A percentile compares a stretch with the other conserved stretches of the same genome.
Evolutionary conservation across 2,329 filamentous ascomycete species (phyloP).

Genomic region (Trichoderma brevicompactum): DNA sequence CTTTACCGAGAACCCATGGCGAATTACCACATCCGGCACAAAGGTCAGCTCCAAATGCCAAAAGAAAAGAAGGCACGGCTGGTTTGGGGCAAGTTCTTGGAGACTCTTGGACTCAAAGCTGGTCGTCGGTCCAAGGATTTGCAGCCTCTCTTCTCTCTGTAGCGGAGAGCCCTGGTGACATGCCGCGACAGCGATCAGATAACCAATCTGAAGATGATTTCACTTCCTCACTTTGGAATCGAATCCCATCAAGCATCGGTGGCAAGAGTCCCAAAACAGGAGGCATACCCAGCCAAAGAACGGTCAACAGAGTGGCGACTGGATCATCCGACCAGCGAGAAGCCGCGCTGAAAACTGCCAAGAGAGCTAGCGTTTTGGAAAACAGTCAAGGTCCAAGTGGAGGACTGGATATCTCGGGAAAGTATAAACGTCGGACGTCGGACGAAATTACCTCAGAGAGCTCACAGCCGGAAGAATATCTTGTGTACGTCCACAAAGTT

Average conservation of each 20-base stretch:
- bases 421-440: constrained; percentile 69
- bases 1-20: background rate
- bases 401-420: constrained; percentile 58
- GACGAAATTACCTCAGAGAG: constrained; percentile 61
- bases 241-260: constrained; percentile 32
- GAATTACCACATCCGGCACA: background rate
- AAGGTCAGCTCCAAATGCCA: background rate
- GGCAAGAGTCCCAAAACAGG: constrained; percentile 41
- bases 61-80: background rate
- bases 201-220: background rate
- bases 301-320: constrained; percentile 55
- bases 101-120: constrained; percentile 57
- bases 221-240: constrained; percentile 31
- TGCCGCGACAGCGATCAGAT: constrained; percentile 34
- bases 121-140: constrained; percentile 60
- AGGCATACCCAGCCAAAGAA: constrained; percentile 52
- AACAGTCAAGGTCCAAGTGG: constrained; percentile 64
- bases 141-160: constrained; percentile 50
- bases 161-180: constrained; percentile 33
- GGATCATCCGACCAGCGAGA: constrained; percentile 60
- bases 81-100: constrained; percentile 50
- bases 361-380: constrained; percentile 63
- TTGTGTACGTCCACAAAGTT: constrained; percentile 91
- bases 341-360: constrained; percentile 58
- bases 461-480: constrained; percentile 70